A percentile compares a stretch with the other conserved stretches of the same genome.
Conservation (phyloP, 305 asterid species). For the Solanum hybrid region DNA sequence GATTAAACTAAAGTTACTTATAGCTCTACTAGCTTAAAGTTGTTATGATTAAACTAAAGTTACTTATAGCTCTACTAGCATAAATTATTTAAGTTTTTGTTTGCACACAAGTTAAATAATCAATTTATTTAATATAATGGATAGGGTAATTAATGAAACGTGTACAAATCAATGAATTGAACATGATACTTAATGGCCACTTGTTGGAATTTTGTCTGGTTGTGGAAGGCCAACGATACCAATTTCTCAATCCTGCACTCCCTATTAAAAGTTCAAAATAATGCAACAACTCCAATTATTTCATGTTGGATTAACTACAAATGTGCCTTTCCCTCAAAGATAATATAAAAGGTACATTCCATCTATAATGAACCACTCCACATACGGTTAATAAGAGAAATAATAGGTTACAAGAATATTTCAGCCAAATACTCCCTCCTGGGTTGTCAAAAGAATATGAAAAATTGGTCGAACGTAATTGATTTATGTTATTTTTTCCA, state of each 20-base stretch:
- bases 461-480: too few relatives aligned
- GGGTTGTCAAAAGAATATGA: not conserved
- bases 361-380: not conserved
- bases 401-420: not conserved
- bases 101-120: not conserved
- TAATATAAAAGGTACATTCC: not conserved
- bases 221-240: not conserved
- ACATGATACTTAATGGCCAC: not conserved
- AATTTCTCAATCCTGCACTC: not conserved
- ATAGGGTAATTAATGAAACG: not conserved
- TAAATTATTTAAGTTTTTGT: too few relatives aligned
- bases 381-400: not conserved
- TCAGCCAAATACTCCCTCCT: not conserved
- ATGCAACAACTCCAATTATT: not conserved
- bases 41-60: not conserved
- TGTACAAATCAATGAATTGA: not conserved
- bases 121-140: not conserved
- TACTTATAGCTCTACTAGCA: not conserved
- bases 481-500: not conserved
- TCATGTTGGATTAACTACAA: not conserved
- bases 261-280: not conserved
- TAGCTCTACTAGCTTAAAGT: not conserved
- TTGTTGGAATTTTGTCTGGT: not conserved
- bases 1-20: not conserved
- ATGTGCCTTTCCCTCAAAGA: not conserved